Evolutionary conservation across 2,329 filamentous ascomycete species (phyloP), one percentile per base, ranked within the genome.

Genomic region (Aureobasidium musti): DNA sequence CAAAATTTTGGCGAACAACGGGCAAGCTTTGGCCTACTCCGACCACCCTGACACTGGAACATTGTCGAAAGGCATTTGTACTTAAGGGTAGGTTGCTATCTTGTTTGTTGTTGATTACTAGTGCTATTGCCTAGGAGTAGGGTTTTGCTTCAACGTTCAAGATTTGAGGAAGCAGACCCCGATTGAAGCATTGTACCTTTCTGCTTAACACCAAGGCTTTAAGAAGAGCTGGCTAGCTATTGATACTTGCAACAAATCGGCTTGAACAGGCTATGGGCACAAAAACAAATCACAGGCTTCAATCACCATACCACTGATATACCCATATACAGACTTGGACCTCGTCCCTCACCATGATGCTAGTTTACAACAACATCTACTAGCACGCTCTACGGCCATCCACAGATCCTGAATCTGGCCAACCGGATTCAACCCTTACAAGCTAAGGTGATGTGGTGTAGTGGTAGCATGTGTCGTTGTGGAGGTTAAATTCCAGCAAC

Each of bases 401-500:
- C 30, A 28, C 35, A 53, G 50, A 53, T 53, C 50, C 50, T 53
- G 50, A 53, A 35, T 35, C 50, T 35, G 50, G 50, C 49, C 26
- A 52, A 52, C 49, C 49, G 49, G 49, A 52, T 33, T 52, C 49
- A 53, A 53, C 50, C 50, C 50, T 53, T 53, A 53, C 50, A 53
- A 53, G 50, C 50, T 53, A 53, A 53, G 50, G 50, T 53, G 50
- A 53, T 53, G 50, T 53, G 50, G 50, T 53, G 50, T 53, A 53
- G 50, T 53, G 50, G 50, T 53, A 53, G 50, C 50, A 53, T 53
- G 50, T 53, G 50, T 53, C 50, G 50, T 53, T 53, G 50, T 53
- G 50, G 50, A 53, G 30, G 50, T 53, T 37, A 53, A 53, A 53
- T 11, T 53, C 50, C 50, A 53, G 30, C 50, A 53, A 53, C 50